Percentiles rank a stretch among this genome's conserved stretches.
These are phyloP conservation scores for Tetrahymena borealis DNA, from an alignment of 73 alveolate genomes.

Conservation along the genomic window DNA sequence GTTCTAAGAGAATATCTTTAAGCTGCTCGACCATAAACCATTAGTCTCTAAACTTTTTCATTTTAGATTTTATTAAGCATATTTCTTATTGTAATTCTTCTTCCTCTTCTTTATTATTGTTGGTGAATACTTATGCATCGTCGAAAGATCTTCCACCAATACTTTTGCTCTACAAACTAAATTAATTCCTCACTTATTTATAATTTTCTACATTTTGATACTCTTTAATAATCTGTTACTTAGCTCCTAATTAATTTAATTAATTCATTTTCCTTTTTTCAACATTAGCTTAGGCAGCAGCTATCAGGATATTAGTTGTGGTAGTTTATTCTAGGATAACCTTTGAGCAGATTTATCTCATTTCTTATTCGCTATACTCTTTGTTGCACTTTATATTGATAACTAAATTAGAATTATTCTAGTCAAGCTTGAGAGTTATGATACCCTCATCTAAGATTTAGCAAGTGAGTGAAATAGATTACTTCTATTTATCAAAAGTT, in stretches of 20 bases:
- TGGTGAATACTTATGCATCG: too few species aligned
- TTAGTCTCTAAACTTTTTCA: background rate
- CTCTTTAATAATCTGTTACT: too few species aligned
- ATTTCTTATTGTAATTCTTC: background rate
- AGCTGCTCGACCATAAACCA: background rate
- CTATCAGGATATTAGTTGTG: background rate
- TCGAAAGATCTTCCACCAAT: too few species aligned
- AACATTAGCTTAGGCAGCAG: background rate
- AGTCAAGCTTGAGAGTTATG: background rate
- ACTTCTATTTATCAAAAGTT: background rate
- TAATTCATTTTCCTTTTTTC: background rate
- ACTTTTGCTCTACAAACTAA: too few species aligned
- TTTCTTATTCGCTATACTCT: background rate
- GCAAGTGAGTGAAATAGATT: background rate
- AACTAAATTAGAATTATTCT: background rate
- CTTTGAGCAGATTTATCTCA: background rate
- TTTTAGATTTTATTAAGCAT: background rate
- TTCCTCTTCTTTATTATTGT: too few species aligned
- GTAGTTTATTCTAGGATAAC: background rate
- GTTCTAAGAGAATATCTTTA: background rate
- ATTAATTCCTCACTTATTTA: too few species aligned
- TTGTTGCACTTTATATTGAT: background rate
- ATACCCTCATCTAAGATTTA: background rate
- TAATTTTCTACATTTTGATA: too few species aligned
- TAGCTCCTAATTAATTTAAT: too few species aligned